A percentile compares a stretch with the other conserved stretches of the same genome.
These are phyloP conservation scores for Fusarium hostae DNA, from an alignment of 2,329 filamentous ascomycete genomes.

Conservation along the genomic window DNA sequence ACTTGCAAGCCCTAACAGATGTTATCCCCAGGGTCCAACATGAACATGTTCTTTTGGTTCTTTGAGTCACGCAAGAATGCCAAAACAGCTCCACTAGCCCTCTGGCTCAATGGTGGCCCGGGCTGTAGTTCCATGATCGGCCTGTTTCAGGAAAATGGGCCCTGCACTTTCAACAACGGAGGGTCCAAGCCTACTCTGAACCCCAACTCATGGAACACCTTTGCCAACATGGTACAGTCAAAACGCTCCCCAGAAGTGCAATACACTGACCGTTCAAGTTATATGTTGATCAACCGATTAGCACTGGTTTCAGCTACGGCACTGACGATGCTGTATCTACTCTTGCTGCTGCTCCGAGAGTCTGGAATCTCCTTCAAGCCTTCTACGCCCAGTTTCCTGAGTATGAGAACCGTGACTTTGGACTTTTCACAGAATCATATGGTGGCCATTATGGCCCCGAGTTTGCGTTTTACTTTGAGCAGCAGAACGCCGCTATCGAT, in stretches of 20 bases:
- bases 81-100: constrained; percentile 57
- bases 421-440: constrained; percentile 65
- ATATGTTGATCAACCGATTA: constrained; percentile 72
- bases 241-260: accelerated
- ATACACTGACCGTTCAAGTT: constrained; percentile 49
- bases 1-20: constrained; percentile 38
- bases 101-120: constrained; percentile 61
- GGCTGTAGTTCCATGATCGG: constrained; percentile 49
- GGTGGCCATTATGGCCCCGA: constrained; percentile 68
- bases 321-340: constrained; percentile 41
- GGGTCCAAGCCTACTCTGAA: constrained; percentile 56
- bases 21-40: constrained; percentile 21
- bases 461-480: constrained; percentile 64
- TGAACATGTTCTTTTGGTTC: constrained; percentile 58
- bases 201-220: constrained; percentile 71
- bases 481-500: constrained; percentile 65
- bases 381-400: constrained; percentile 72
- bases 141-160: constrained; percentile 78
- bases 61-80: constrained; percentile 57
- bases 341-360: constrained; percentile 43
- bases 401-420: constrained; percentile 68
- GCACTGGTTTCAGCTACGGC: constrained; percentile 45
- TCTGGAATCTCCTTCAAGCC: constrained; percentile 67
- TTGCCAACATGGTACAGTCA: constrained; percentile 62
- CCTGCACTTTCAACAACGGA: constrained; percentile 71